Evolutionary conservation across 2,329 filamentous ascomycete genomes (phyloP), one percentile per base, ranked within the genome.

Genomic region (Immersiporthe knoxdaviesiana): DNA sequence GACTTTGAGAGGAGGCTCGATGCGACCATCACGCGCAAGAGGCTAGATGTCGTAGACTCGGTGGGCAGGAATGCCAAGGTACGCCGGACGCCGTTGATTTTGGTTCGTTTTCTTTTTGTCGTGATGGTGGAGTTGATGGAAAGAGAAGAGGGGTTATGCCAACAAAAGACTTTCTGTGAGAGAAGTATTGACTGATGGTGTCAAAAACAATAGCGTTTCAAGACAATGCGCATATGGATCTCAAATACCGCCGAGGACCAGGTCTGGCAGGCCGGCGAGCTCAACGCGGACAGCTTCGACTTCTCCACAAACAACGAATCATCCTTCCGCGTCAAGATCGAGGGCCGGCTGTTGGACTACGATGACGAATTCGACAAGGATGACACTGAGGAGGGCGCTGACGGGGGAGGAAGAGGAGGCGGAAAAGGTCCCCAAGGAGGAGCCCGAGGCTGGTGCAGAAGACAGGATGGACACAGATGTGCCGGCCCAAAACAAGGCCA

Each of bases 161-260:
- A 12, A n/a, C n/a, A n/a, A n/a, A n/a, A n/a, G n/a, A n/a, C n/a
- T n/a, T n/a, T n/a, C n/a, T n/a, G 8, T 24, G n/a, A 27, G 14
- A 10, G 59, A 16, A 21, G 24, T 41, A 16, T 52, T 32, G 35
- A 30, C 35, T 27, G 16, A 60, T 68, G 54, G 69, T 71, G 52
- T 77, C 68, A 50, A 8, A 35, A 14, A 21, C 7, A 65, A 30
- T 68, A 93, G 87, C 88, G 92, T 73, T 91, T 91, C 79, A 92
- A 91, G 77, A 97, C 93, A 2, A 84, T 99, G 79, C 91, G 95
- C 72, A 88, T 99, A 72, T 98, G 94, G 94, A 90, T 99, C 75
- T 94, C 90, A 76, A 99, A 99, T 80, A 97, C 94, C 1, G 93
- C 91, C 44, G 93, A 97, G 79, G 93, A 96, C 76, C 96, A 99